Evolutionary conservation across 2,329 filamentous ascomycete species (phyloP).

Genomic region (Delphinella strobiligena): DNA sequence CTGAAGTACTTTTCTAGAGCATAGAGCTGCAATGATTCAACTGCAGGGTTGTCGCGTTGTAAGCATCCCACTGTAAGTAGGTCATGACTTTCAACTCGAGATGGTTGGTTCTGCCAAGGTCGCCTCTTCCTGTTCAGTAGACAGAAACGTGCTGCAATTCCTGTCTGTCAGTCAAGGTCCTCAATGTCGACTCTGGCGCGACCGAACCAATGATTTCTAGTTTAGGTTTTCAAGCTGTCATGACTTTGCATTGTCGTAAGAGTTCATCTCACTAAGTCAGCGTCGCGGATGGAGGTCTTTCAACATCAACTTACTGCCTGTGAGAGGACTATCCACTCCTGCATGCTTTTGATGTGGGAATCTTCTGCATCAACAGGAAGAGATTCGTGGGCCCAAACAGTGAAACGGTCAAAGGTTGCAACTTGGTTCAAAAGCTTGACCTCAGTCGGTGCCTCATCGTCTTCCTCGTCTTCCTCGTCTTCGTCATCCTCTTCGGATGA

Average conservation of each 20-base stretch:
- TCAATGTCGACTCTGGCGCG: no score
- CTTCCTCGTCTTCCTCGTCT: constrained; percentile 27
- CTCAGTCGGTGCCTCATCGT: constrained; percentile 34
- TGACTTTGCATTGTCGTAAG: not conserved
- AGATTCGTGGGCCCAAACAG: constrained; percentile 76
- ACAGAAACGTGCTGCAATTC: no score
- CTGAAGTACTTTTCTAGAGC: no score
- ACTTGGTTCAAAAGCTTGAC: constrained; percentile 49
- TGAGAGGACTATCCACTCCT: constrained; percentile 70
- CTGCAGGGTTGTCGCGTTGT: no score
- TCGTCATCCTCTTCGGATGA: constrained; percentile 4
- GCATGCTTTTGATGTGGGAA: constrained; percentile 59
- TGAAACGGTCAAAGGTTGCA: constrained; percentile 59
- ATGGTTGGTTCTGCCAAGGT: no score
- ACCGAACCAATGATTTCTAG: no score
- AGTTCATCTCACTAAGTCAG: not conserved
- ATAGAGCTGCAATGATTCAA: no score
- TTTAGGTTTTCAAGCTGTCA: no score
- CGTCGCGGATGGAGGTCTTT: not conserved
- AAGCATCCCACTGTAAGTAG: no score
- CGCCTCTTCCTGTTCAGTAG: no score
- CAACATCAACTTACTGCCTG: constrained; percentile 43
- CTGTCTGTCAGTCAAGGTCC: no score
- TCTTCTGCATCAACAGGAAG: constrained; percentile 51
- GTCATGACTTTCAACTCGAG: no score